Conservation (phyloP, 2,329 filamentous ascomycete species). For the Aspergillus sergii region DNA sequence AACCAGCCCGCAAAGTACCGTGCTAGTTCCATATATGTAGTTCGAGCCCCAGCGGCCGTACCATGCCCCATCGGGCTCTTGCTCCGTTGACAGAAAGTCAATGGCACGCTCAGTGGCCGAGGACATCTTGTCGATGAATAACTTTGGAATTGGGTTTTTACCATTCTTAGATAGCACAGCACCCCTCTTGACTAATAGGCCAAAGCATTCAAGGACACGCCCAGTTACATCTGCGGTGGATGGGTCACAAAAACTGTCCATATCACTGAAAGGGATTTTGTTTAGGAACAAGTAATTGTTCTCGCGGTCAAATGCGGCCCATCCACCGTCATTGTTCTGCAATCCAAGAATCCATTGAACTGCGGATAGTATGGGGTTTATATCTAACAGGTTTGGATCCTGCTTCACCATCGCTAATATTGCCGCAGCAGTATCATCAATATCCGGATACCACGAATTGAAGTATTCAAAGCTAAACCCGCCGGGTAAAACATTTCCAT, state of each 20-base stretch:
- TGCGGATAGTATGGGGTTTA: slow-evolving; percentile 11
- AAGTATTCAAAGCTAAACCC: slow-evolving; percentile 36
- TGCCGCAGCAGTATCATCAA: slow-evolving; percentile 36
- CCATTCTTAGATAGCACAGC: not conserved
- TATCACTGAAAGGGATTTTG: slow-evolving; percentile 41
- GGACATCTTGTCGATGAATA: not conserved
- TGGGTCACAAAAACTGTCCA: slow-evolving; percentile 37
- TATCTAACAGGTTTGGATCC: slow-evolving; percentile 10
- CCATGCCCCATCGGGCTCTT: slow-evolving; percentile 30
- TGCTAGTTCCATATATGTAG: slow-evolving; percentile 38
- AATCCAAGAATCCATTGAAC: slow-evolving; percentile 35
- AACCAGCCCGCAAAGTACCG: slow-evolving; percentile 31
- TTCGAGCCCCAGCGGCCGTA: slow-evolving; percentile 38
- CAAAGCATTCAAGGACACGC: slow-evolving; percentile 33
- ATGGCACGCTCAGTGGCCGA: not conserved
- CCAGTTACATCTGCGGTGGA: slow-evolving; percentile 37
- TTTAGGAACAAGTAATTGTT: slow-evolving; percentile 39
- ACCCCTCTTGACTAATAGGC: slow-evolving; percentile 17
- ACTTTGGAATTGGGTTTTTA: not conserved
- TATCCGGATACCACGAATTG: slow-evolving; percentile 38
- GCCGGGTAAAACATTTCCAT: slow-evolving; percentile 24
- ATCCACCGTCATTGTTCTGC: slow-evolving; percentile 41
- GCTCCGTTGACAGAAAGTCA: slow-evolving; percentile 11
- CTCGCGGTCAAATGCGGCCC: slow-evolving; percentile 38
- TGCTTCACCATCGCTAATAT: slow-evolving; percentile 33